A percentile compares a stretch with the other conserved stretches of the same genome.
Conservation (phyloP, 2,329 filamentous ascomycete genomes). For the Arthrobotrys musiformis region DNA sequence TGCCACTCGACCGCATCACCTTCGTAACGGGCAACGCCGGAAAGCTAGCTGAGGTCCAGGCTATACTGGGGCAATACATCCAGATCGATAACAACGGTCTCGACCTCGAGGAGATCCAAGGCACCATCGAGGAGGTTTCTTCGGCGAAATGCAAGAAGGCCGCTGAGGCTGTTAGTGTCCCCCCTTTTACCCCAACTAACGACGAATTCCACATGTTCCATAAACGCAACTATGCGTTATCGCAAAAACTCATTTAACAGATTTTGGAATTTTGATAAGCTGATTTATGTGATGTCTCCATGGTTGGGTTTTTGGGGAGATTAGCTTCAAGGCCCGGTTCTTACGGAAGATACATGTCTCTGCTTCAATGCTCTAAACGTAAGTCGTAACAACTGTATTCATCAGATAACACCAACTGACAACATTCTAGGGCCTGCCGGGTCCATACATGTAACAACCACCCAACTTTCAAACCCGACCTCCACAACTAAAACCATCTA, state of each 20-base stretch:
- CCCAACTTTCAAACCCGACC: neutral
- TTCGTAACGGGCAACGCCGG: constrained; percentile 98
- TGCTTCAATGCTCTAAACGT: constrained; percentile 85
- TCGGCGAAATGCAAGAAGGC: constrained; percentile 85
- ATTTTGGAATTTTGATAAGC: neutral
- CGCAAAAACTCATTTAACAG: neutral
- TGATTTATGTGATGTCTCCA: no score
- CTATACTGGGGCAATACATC: constrained; percentile 81
- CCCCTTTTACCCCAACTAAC: neutral
- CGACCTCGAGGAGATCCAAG: constrained; percentile 90
- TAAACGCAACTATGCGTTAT: neutral
- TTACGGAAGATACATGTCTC: constrained; percentile 95
- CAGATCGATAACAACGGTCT: constrained; percentile 78
- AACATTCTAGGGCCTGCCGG: constrained; percentile 74
- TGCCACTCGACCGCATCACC: constrained; percentile 73
- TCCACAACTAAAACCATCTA: neutral
- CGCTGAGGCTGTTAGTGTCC: constrained; percentile 74
- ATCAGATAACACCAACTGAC: neutral
- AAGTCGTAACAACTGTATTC: no score
- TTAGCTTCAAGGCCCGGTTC: constrained; percentile 83
- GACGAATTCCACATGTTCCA: neutral
- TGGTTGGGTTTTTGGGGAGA: constrained; percentile 23
- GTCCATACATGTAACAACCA: constrained; percentile 83
- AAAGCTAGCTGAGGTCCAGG: constrained; percentile 88
- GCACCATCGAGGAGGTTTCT: constrained; percentile 90